These are phyloP conservation scores for Annona squamosa DNA, from an alignment of 164 flowering plant species.

Conservation along the genomic window DNA sequence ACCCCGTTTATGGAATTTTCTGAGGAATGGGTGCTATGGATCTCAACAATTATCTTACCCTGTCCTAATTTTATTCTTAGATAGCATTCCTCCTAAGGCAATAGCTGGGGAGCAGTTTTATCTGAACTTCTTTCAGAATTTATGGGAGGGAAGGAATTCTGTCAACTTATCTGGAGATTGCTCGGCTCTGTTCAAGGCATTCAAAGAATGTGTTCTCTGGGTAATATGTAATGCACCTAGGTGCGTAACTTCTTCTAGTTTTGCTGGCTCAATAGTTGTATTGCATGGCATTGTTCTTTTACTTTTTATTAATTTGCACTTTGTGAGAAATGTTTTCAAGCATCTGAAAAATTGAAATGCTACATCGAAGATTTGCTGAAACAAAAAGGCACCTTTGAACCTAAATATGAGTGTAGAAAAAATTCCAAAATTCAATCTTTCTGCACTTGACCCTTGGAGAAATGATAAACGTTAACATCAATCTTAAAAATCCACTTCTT, in stretches of 20 bases:
- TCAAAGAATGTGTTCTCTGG: constrained; percentile 82
- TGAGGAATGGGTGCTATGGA: constrained; percentile 91
- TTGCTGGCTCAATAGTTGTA: neutral
- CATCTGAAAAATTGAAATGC: too few species aligned
- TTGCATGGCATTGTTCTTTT: too few species aligned
- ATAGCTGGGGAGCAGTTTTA: constrained; percentile 52
- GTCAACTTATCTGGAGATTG: constrained; percentile 37
- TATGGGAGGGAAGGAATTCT: constrained; percentile 76
- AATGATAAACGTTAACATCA: too few species aligned
- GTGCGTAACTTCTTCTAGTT: constrained; percentile 25
- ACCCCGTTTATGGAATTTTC: constrained; percentile 67
- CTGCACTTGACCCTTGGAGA: too few species aligned
- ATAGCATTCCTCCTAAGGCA: constrained; percentile 47
- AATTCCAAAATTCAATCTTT: too few species aligned
- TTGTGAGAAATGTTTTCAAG: too few species aligned
- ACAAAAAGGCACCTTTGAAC: too few species aligned
- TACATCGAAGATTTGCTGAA: too few species aligned
- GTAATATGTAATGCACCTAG: constrained; percentile 60
- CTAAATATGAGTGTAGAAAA: too few species aligned
- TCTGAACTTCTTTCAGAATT: constrained; percentile 54
- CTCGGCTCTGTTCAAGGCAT: constrained; percentile 51
- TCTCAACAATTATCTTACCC: constrained; percentile 87
- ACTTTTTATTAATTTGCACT: too few species aligned
- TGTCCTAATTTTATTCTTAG: constrained; percentile 54
- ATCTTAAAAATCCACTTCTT: too few species aligned